phyloP scores from a whole-genome alignment of 345 rosid genomes.

The Euphorbia pulcherrima region DNA sequence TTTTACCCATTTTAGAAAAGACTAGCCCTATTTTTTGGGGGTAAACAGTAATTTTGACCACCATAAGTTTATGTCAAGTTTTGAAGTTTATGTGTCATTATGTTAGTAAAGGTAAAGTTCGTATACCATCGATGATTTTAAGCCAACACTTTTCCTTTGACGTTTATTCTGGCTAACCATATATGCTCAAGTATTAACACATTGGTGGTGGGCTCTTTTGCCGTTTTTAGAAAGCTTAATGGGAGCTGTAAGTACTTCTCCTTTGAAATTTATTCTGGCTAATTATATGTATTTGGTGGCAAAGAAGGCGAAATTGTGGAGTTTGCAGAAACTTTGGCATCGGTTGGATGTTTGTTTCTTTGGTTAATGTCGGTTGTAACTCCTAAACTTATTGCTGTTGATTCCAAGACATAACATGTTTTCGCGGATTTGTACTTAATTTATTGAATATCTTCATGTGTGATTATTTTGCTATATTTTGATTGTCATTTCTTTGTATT shows the following conservation, averaged over 20 bases:
- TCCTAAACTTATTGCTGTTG: constrained; percentile 62
- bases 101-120: too few species aligned
- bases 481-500: background rate
- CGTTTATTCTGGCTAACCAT: too few species aligned
- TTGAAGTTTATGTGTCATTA: too few species aligned
- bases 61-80: too few species aligned
- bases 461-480: background rate
- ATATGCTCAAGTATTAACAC: constrained; percentile 59
- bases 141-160: too few species aligned
- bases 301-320: constrained; percentile 40
- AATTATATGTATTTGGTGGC: constrained; percentile 81
- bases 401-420: constrained; percentile 70
- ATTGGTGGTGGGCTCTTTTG: constrained; percentile 61
- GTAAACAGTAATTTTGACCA: too few species aligned
- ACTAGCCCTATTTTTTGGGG: too few species aligned
- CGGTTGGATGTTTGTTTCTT: constrained; percentile 76
- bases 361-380: constrained; percentile 58
- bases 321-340: constrained; percentile 66
- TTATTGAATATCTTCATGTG: background rate
- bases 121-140: too few species aligned
- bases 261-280: constrained; percentile 87
- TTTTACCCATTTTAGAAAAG: too few species aligned
- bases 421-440: constrained; percentile 59
- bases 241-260: constrained; percentile 88
- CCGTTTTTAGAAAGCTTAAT: constrained; percentile 90